phyloP scores from a whole-genome alignment of 2,329 filamentous ascomycete genomes.

The Alternaria burnsii region DNA sequence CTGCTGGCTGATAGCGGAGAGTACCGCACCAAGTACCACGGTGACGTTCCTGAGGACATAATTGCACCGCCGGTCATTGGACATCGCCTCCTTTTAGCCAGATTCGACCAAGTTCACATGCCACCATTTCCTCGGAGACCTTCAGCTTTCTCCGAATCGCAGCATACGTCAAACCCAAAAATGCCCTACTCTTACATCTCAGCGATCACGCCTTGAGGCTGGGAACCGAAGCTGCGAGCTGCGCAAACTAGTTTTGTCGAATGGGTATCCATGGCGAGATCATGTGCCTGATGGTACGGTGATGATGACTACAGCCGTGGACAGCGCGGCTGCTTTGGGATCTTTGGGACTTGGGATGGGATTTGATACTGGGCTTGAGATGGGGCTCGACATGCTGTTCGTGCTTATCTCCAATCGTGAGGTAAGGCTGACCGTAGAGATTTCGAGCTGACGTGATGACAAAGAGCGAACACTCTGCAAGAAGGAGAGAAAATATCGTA shows the following conservation, averaged over 20 bases:
- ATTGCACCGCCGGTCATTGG: background rate
- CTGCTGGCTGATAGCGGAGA: background rate
- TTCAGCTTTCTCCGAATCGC: background rate
- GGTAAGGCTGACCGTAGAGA: background rate
- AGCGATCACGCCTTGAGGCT: background rate
- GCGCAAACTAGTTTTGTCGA: background rate
- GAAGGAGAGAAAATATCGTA: background rate
- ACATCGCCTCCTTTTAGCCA: background rate
- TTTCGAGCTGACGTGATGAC: background rate
- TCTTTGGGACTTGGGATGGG: slow-evolving; percentile 16
- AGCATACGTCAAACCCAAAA: too few relatives aligned
- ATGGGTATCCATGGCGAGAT: background rate
- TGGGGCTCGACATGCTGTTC: slow-evolving; percentile 13
- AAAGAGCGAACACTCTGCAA: background rate
- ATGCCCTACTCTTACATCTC: background rate
- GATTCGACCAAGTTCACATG: too few relatives aligned
- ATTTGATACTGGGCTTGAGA: slow-evolving; percentile 15
- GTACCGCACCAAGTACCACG: background rate
- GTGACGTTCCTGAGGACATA: fast-evolving
- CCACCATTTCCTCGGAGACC: background rate
- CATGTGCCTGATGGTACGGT: slow-evolving; percentile 21
- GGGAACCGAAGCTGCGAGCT: background rate
- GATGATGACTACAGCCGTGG: slow-evolving; percentile 29
- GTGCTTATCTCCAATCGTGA: background rate
- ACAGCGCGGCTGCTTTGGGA: slow-evolving; percentile 29